phyloP scores from a whole-genome alignment of 2,329 filamentous ascomycete species.

The Lecanicillium sp. region DNA sequence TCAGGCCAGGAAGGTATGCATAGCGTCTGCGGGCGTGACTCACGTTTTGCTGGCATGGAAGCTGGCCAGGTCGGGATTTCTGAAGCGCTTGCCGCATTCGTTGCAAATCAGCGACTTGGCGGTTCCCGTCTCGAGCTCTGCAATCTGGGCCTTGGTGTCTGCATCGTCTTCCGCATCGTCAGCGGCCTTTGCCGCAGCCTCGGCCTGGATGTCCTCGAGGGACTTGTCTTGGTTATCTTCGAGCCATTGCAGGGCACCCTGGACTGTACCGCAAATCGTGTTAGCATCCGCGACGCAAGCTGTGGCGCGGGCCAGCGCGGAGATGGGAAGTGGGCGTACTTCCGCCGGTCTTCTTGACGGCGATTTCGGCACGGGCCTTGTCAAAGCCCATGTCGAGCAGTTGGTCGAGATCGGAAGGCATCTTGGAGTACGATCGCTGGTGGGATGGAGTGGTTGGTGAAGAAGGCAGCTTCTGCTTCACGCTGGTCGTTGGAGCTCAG shows the following conservation, averaged over 20 bases:
- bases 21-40: slow-evolving; percentile 21
- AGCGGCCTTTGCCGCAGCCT: slow-evolving; percentile 29
- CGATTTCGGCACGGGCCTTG: slow-evolving; percentile 71
- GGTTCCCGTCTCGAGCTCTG: slow-evolving; percentile 59
- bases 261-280: slow-evolving; percentile 48
- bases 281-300: not conserved
- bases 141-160: slow-evolving; percentile 49
- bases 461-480: not conserved
- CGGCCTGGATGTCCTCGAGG: slow-evolving; percentile 68
- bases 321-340: slow-evolving; percentile 44
- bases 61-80: slow-evolving; percentile 72
- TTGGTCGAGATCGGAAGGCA: slow-evolving; percentile 53
- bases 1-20: not conserved
- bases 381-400: slow-evolving; percentile 77
- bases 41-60: slow-evolving; percentile 87
- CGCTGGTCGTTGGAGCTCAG: not conserved
- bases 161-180: slow-evolving; percentile 43
- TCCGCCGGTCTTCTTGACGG: slow-evolving; percentile 75
- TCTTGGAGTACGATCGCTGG: slow-evolving; percentile 33
- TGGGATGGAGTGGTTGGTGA: slow-evolving; percentile 13
- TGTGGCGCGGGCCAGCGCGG: not conserved
- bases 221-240: slow-evolving; percentile 86
- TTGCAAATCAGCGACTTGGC: slow-evolving; percentile 86
- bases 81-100: slow-evolving; percentile 88
- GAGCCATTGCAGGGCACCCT: slow-evolving; percentile 90